These are phyloP conservation scores for Setaria viridis DNA, from an alignment of 202 grass and related monocot genomes.

Conservation along the genomic window DNA sequence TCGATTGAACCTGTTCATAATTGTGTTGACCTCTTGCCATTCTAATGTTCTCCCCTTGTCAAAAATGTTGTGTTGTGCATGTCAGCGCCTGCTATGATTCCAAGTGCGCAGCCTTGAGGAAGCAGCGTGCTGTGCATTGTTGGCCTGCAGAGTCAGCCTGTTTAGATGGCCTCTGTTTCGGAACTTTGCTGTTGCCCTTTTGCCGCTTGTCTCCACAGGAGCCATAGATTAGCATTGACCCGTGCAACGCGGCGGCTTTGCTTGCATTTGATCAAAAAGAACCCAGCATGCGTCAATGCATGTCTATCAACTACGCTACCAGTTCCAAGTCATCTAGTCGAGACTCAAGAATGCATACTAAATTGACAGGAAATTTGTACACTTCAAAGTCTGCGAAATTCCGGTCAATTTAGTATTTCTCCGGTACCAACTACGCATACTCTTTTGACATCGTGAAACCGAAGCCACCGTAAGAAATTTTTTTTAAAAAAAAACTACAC, in stretches of 20 bases:
- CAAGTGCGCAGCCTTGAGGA: neutral
- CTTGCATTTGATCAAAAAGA: neutral
- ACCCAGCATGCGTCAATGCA: constrained; percentile 8
- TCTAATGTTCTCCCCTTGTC: neutral
- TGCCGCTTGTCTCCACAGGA: neutral
- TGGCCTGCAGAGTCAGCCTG: constrained; percentile 22
- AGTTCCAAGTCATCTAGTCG: constrained; percentile 20
- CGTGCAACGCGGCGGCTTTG: neutral
- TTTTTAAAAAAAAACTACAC: neutral
- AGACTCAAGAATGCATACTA: neutral
- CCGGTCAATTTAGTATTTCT: constrained; percentile 34
- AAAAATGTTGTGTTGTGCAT: neutral
- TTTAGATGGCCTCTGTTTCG: constrained; percentile 25
- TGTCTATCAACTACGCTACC: neutral
- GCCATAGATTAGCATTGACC: constrained; percentile 26
- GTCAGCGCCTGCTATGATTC: constrained; percentile 15
- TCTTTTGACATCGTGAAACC: constrained; percentile 6
- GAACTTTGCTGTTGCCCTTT: constrained; percentile 1
- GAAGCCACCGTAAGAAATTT: constrained; percentile 13
- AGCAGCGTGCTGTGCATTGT: neutral
- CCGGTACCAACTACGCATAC: constrained; percentile 8
- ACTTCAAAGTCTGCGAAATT: constrained; percentile 19
- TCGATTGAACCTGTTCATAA: neutral
- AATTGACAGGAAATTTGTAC: no score
- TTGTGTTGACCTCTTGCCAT: constrained; percentile 18